Base-by-base conservation (phyloP, 2,329 filamentous ascomycete genomes). In the Pezicula carpinea region DNA sequence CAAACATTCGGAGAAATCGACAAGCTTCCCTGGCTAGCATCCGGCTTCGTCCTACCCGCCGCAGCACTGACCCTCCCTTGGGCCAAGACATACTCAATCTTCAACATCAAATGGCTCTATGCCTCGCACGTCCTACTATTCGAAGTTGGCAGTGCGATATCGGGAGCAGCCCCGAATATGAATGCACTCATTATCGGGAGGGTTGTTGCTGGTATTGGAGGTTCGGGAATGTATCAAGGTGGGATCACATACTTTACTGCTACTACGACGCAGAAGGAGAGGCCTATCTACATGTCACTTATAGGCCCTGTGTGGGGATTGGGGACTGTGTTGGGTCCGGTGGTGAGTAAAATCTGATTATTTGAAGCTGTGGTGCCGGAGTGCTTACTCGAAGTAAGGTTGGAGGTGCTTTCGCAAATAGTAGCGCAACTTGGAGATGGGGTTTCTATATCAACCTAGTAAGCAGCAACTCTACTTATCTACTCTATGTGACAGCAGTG, bases 371-470 rank as follows among this genome's bases (percentile, higher is more conserved):
- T 23, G n/a, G 22, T 23, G 8, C 5, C 8, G 22, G 8, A 23
- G 22, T 23, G 22, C 22, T 23, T 8, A 8, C 22, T 23, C 8
- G 22, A 23, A 18, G 11, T 19, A 19, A 39, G 36, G 36, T 64
- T 21, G 63, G 61, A 10, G 63, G 62, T 29, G 53, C 55, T 7
- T 63, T 65, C 36, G 58, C 53, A 4, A 39, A 62, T 5, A 41
- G 49, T 46, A 5, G 4, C 21, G 55, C 48, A 50, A 62, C 49
- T 54, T 62, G 59, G 59, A 44, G 59, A 39, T 62, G 59, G 59
- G 58, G 39, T 19, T 50, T 50, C 54, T 80, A 80, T 55, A 72
- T 80, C 59, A 79, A 79, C 50, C 60, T 78, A 39, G 36, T 39
- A 18, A 39, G 36, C 10, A 22, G n/a, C 6, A 13, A 6, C 18